phyloP scores from a whole-genome alignment of 2,329 filamentous ascomycete species.

The Diaporthe amygdali region DNA sequence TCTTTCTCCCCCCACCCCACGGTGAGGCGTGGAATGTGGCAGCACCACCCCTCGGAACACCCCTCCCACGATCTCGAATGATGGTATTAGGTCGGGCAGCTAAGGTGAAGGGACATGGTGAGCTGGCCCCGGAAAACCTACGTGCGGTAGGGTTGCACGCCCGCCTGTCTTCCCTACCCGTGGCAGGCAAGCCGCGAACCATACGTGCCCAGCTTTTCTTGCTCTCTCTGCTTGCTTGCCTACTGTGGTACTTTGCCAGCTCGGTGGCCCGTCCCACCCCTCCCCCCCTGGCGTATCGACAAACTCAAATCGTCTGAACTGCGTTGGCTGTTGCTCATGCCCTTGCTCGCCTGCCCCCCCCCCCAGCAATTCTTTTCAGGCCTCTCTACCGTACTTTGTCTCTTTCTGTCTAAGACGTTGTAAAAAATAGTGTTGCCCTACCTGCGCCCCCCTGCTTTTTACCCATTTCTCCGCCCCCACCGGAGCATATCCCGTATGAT shows the following conservation, averaged over 20 bases:
- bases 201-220: neutral
- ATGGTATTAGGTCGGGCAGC: neutral
- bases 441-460: neutral
- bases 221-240: neutral
- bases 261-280: neutral
- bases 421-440: neutral
- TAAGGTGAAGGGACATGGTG: constrained; percentile 16
- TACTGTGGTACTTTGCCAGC: neutral
- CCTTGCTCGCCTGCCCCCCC: constrained; percentile 28
- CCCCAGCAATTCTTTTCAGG: neutral
- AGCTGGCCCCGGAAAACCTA: neutral
- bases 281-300: neutral
- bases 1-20: neutral
- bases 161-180: neutral
- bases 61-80: constrained; percentile 9
- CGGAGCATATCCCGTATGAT: neutral
- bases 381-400: neutral
- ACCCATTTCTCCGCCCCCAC: neutral
- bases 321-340: constrained; percentile 56
- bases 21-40: constrained; percentile 12
- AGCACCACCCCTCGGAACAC: constrained; percentile 5
- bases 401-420: neutral
- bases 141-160: neutral
- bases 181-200: constrained; percentile 14
- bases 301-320: constrained; percentile 17